Percentiles rank a stretch among this genome's conserved stretches.
These are phyloP conservation scores for Cucurbita pepo DNA, from an alignment of 306 rosid genomes.

Conservation along the genomic window DNA sequence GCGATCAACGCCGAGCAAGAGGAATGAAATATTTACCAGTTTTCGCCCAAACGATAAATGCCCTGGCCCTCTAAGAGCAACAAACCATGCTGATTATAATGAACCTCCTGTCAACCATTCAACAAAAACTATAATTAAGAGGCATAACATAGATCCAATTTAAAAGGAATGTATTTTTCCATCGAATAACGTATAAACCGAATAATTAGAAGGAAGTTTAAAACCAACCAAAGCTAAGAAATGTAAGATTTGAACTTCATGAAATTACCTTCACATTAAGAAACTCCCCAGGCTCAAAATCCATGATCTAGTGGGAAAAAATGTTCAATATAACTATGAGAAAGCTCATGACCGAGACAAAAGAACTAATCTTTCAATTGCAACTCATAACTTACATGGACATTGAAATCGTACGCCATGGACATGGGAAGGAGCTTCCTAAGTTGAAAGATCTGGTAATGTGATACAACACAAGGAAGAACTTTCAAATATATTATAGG, in stretches of 20 bases:
- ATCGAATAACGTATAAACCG: not conserved
- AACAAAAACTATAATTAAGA: not conserved
- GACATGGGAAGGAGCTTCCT: constrained; percentile 81
- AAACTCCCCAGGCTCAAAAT: constrained; percentile 87
- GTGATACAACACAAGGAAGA: not conserved
- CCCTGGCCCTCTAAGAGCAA: constrained; percentile 90
- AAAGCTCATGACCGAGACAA: not conserved
- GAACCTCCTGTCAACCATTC: constrained; percentile 61
- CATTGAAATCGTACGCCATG: constrained; percentile 73
- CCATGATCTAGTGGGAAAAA: constrained; percentile 65
- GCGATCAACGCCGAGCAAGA: not conserved
- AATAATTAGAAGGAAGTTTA: not conserved
- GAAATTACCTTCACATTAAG: constrained; percentile 71
- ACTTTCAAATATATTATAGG: not conserved
- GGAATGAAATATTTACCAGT: constrained; percentile 42
- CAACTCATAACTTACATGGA: constrained; percentile 53
- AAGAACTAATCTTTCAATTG: not conserved
- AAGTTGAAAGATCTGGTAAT: constrained; percentile 63
- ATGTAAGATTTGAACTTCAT: not conserved
- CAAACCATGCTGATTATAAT: constrained; percentile 91
- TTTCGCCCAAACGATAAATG: constrained; percentile 80
- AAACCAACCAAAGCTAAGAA: not conserved
- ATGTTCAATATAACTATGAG: not conserved
- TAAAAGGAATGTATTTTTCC: not conserved
- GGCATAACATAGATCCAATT: not conserved